Conservation (phyloP, 495 filamentous ascomycete genomes). For the Penicillium soppii region DNA sequence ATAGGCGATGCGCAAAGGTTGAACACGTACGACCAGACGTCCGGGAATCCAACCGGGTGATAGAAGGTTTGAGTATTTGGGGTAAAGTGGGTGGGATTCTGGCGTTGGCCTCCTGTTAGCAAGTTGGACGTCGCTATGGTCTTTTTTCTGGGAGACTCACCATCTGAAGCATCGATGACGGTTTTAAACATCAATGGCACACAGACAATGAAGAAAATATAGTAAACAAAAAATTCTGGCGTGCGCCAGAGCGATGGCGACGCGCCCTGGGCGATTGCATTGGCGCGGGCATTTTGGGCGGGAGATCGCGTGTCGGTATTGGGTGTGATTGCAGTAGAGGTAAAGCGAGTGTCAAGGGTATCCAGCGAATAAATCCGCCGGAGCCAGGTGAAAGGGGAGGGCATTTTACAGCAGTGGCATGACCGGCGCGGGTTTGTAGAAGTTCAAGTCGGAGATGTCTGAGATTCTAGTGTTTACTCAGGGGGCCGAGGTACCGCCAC, state of each 20-base stretch:
- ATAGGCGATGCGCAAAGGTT: background rate
- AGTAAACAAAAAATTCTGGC: slow-evolving; percentile 83
- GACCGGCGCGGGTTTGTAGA: slow-evolving; percentile 11
- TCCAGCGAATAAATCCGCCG: slow-evolving; percentile 76
- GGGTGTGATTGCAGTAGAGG: slow-evolving; percentile 67
- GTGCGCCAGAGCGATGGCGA: slow-evolving; percentile 76
- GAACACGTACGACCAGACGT: slow-evolving; percentile 71
- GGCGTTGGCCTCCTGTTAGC: slow-evolving; percentile 47
- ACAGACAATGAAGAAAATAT: slow-evolving; percentile 61
- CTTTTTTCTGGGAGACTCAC: slow-evolving; percentile 45
- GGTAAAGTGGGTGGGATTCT: slow-evolving; percentile 83
- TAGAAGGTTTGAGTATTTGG: slow-evolving; percentile 67
- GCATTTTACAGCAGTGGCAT: slow-evolving; percentile 41
- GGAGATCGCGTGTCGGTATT: slow-evolving; percentile 44
- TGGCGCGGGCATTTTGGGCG: slow-evolving; percentile 47
- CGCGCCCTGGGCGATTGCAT: slow-evolving; percentile 42
- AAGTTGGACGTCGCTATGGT: background rate
- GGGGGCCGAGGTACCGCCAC: slow-evolving; percentile 8
- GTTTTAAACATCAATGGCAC: slow-evolving; percentile 91
- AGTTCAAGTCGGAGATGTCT: background rate
- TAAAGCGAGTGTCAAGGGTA: slow-evolving; percentile 91
- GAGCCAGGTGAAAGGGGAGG: slow-evolving; percentile 32
- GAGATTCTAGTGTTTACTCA: slow-evolving; percentile 14
- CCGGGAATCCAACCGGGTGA: slow-evolving; percentile 92
- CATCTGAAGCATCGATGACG: slow-evolving; percentile 80